Conservation (phyloP, 345 rosid genomes). For the Salix exigua region DNA sequence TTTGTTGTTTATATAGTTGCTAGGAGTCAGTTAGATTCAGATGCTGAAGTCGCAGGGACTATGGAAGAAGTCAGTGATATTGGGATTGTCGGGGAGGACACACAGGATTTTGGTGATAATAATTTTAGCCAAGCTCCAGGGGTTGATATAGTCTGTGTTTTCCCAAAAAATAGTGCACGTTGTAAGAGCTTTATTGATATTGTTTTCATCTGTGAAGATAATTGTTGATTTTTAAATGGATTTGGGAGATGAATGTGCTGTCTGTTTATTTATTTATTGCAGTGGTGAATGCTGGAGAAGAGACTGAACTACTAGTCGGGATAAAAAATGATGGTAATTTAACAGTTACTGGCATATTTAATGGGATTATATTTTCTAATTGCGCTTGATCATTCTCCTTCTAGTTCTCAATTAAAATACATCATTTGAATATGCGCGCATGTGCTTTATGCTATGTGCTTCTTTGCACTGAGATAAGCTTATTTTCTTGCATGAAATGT, state of each 20-base stretch:
- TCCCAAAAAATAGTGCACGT: constrained; percentile 74
- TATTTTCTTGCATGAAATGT: constrained; percentile 22
- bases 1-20: constrained; percentile 41
- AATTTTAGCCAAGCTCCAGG: constrained; percentile 61
- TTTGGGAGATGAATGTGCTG: background rate
- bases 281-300: constrained; percentile 80
- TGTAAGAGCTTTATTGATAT: constrained; percentile 25
- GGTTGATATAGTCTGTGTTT: constrained; percentile 58
- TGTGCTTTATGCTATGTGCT: background rate
- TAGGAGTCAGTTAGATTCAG: constrained; percentile 62
- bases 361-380: background rate
- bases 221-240: background rate
- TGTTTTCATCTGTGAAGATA: background rate
- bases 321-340: constrained; percentile 79
- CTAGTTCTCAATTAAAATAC: background rate
- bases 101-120: constrained; percentile 46
- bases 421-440: background rate
- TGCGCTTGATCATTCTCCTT: background rate
- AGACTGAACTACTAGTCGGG: constrained; percentile 78
- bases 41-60: constrained; percentile 39
- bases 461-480: constrained; percentile 4
- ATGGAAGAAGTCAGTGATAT: constrained; percentile 58
- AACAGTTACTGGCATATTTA: constrained; percentile 1
- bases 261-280: constrained; percentile 16
- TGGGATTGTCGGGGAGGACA: constrained; percentile 65